A percentile compares a stretch with the other conserved stretches of the same genome.
phyloP scores from a whole-genome alignment of 2,329 filamentous ascomycete species.

The Aureobasidium pullulans region DNA sequence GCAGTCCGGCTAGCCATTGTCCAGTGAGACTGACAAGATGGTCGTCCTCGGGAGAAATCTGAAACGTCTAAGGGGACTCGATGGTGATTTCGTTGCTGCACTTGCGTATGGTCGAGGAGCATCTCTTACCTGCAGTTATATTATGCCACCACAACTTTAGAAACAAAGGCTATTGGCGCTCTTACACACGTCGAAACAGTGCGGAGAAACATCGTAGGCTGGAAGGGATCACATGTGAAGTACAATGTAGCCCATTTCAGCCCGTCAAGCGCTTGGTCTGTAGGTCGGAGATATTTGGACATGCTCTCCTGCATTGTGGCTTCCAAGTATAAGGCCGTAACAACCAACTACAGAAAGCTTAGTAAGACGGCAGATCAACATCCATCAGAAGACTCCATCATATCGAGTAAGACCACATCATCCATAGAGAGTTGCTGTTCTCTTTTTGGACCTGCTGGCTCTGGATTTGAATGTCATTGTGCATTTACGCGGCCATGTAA shows the following conservation, averaged over 20 bases:
- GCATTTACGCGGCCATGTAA: too few relatives aligned
- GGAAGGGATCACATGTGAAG: background rate
- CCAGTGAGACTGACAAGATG: background rate
- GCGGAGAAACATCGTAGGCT: background rate
- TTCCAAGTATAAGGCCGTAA: background rate
- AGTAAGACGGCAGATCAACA: background rate
- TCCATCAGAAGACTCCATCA: too few relatives aligned
- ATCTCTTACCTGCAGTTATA: background rate
- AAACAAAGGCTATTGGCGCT: background rate
- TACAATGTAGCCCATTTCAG: background rate
- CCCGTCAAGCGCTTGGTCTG: background rate
- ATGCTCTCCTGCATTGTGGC: background rate
- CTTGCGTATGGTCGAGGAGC: background rate
- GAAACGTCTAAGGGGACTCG: background rate
- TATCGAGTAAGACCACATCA: too few relatives aligned
- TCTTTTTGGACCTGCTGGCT: too few relatives aligned
- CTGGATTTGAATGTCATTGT: too few relatives aligned
- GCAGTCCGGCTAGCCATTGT: background rate
- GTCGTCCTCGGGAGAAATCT: background rate
- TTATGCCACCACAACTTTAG: background rate
- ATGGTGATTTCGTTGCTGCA: background rate
- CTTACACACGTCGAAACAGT: background rate
- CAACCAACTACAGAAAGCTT: background rate
- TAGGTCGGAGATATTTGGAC: background rate
- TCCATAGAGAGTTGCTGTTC: too few relatives aligned